Conservation (phyloP, 345 rosid genomes). For the Aegle marmelos region DNA sequence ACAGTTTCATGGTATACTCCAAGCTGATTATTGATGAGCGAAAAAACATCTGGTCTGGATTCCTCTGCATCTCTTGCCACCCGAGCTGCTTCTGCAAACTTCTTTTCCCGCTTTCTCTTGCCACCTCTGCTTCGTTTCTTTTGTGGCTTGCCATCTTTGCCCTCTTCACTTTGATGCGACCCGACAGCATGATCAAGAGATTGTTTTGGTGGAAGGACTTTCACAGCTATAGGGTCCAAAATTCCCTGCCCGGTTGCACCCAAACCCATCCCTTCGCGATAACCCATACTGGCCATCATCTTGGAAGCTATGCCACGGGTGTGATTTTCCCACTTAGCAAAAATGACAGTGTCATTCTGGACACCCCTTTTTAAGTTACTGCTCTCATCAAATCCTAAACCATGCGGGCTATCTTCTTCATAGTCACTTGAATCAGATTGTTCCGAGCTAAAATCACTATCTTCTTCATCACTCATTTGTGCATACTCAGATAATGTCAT, state of each 20-base stretch:
- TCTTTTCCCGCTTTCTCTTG: constrained; percentile 78
- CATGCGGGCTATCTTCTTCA: constrained; percentile 57
- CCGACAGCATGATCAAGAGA: constrained; percentile 75
- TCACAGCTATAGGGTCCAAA: constrained; percentile 72
- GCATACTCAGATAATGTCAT: constrained; percentile 64
- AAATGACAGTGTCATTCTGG: constrained; percentile 73
- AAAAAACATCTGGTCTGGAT: constrained; percentile 68
- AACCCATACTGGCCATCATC: constrained; percentile 98
- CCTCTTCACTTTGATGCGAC: constrained; percentile 41
- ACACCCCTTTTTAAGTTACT: constrained; percentile 52
- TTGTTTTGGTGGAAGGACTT: constrained; percentile 79
- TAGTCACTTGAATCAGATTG: constrained; percentile 54
- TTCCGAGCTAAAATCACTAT: constrained; percentile 51
- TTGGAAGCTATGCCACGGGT: constrained; percentile 91
- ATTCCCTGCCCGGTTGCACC: constrained; percentile 88
- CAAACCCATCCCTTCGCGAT: constrained; percentile 91
- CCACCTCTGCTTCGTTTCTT: constrained; percentile 89
- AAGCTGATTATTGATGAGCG: constrained; percentile 69
- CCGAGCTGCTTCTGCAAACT: constrained; percentile 69
- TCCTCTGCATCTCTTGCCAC: constrained; percentile 60
- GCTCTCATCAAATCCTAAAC: constrained; percentile 69
- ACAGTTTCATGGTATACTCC: constrained; percentile 36
- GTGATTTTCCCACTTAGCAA: constrained; percentile 97
- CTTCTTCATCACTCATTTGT: constrained; percentile 53
- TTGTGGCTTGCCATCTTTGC: constrained; percentile 33